Evolutionary conservation across 202 grass and related monocot species (phyloP).

Genomic region (Cymbopogon flexuosus): DNA sequence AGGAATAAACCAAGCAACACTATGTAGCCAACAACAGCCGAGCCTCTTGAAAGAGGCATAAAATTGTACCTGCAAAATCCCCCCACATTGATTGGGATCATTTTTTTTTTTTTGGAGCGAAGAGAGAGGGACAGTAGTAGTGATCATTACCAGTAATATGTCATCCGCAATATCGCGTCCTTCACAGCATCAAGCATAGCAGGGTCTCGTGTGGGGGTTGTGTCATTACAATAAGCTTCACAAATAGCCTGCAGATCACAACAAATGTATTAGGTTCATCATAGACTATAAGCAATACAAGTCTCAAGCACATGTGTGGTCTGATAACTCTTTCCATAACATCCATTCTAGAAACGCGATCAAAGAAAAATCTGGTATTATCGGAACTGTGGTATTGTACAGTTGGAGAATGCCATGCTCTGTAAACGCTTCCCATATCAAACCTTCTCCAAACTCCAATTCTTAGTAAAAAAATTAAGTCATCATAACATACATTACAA

Average conservation of each 20-base stretch:
- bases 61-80: slow-evolving; percentile 83
- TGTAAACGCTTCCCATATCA: background rate
- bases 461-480: background rate
- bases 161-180: slow-evolving; percentile 66
- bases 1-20: slow-evolving; percentile 80
- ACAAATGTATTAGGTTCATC: background rate
- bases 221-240: slow-evolving; percentile 64
- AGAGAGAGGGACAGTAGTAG: background rate
- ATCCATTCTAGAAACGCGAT: background rate
- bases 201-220: slow-evolving; percentile 55
- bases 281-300: background rate
- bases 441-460: background rate
- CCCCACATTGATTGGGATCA: background rate
- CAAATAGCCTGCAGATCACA: slow-evolving; percentile 66
- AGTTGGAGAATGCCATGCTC: background rate
- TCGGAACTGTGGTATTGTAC: background rate
- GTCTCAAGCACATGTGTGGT: background rate
- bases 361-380: background rate
- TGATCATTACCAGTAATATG: slow-evolving; percentile 82
- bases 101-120: background rate
- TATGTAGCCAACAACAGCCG: slow-evolving; percentile 68
- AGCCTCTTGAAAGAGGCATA: slow-evolving; percentile 93
- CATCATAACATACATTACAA: background rate
- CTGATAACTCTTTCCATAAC: slow-evolving; percentile 8
- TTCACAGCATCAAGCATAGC: slow-evolving; percentile 60